Evolutionary conservation across 768 basidiomycete genomes (phyloP), one percentile per base, ranked within the genome.

Genomic region (Mycena filopes): DNA sequence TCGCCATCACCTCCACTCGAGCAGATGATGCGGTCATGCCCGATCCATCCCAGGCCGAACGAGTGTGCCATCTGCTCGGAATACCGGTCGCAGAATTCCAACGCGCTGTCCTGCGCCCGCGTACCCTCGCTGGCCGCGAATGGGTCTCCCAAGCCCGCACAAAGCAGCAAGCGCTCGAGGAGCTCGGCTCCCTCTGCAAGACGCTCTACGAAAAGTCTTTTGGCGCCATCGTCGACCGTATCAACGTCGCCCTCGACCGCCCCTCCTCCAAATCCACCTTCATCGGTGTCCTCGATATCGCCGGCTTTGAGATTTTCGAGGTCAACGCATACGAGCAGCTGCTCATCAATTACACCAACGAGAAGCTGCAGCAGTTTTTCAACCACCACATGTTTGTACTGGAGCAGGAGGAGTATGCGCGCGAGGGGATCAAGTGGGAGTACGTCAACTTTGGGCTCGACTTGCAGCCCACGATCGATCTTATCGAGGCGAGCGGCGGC

Each of bases 321-420:
- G 83, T 91, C 72, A 98, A 98, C 76, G 92, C 92, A 11, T 99
- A 98, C 76, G 98, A 99, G 73, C 98, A 99, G 76, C 86, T 99
- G 28, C 86, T 97, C 71, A 99, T 99, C 87, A 99, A 99, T 75
- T 97, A 94, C 73, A 99, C 97, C 46, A 99, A 99, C 82, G 98
- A 99, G 85, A 97, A 93, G 74, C 86, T 99, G 11, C 97, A 98
- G 76, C 97, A 98, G 77, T 95, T 94, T 78, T 96, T 96, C 86
- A 99, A 99, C 73, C 95, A 99, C 78, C 98, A 99, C 76, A 99
- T 99, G 98, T 99, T 99, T 78, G 95, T 98, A 41, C 88, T 99
- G 36, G 98, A 99, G 81, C 98, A 99, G 75, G 98, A 99, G 75
- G 98, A 99, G 76, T 99, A 99, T 78, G 86, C 94, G 20, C 87